These are phyloP conservation scores for Ormosia semicastrata DNA, from an alignment of 306 rosid species.

Conservation along the genomic window DNA sequence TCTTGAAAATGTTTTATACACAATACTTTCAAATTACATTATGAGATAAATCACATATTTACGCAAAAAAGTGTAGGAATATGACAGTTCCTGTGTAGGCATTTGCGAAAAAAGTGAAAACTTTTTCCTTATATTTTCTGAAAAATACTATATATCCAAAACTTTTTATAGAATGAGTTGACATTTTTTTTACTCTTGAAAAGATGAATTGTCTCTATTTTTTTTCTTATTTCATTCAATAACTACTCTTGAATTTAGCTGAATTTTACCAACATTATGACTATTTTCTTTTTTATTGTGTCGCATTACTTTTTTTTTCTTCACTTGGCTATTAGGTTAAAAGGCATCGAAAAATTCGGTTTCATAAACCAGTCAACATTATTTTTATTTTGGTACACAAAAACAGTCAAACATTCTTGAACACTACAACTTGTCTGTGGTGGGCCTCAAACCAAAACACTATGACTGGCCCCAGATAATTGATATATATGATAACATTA, in stretches of 20 bases:
- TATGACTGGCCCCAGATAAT: background rate
- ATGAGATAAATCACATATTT: too few relatives aligned
- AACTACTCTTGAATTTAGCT: too few relatives aligned
- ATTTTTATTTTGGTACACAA: background rate
- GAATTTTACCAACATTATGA: too few relatives aligned
- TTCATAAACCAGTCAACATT: background rate
- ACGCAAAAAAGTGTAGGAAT: too few relatives aligned
- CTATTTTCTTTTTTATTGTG: background rate
- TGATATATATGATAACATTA: background rate
- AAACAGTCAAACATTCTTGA: background rate
- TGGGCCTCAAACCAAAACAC: background rate
- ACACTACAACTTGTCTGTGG: background rate
- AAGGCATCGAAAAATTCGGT: background rate
- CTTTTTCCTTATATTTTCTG: too few relatives aligned
- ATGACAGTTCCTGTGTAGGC: background rate
- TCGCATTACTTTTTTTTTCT: background rate
- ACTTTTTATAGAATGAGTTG: too few relatives aligned
- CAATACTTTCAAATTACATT: too few relatives aligned
- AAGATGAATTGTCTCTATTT: too few relatives aligned
- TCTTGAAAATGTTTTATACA: too few relatives aligned
- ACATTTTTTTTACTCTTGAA: too few relatives aligned
- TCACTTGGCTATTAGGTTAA: background rate
- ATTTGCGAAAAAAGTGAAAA: background rate
- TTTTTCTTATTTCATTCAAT: too few relatives aligned
- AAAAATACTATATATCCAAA: too few relatives aligned